Percentiles rank a stretch among this genome's conserved stretches.
These are phyloP conservation scores for Betula pendula DNA, from an alignment of 306 rosid genomes.

Conservation along the genomic window DNA sequence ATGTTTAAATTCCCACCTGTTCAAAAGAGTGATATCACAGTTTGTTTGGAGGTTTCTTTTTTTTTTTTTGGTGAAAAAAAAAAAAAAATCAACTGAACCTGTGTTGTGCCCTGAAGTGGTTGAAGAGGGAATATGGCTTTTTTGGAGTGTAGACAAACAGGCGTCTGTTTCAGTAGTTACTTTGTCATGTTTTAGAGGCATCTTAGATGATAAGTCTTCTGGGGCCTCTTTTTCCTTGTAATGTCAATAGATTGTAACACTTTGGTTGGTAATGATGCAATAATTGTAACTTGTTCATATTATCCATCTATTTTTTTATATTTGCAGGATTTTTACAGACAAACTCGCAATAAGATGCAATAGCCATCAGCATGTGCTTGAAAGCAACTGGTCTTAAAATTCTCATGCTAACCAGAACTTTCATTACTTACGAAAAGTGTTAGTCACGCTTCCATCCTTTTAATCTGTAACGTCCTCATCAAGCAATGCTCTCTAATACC, in stretches of 20 bases:
- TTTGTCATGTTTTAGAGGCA: slow-evolving; percentile 27
- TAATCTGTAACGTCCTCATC: no score
- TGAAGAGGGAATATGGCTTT: slow-evolving; percentile 30
- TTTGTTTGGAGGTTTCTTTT: slow-evolving; percentile 33
- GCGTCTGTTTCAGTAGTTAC: slow-evolving; percentile 41
- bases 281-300: slow-evolving; percentile 7
- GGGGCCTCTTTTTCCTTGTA: slow-evolving; percentile 25
- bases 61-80: no score
- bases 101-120: no score
- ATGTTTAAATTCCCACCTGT: slow-evolving; percentile 49
- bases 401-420: background rate
- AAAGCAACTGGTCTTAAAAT: background rate
- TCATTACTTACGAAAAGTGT: no score
- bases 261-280: slow-evolving; percentile 23
- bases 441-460: no score
- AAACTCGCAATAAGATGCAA: background rate
- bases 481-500: no score
- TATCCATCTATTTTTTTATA: background rate
- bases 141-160: slow-evolving; percentile 34
- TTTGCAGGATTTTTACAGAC: background rate
- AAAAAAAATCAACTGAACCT: no score
- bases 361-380: background rate
- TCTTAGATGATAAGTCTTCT: slow-evolving; percentile 14
- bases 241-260: slow-evolving; percentile 16
- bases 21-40: slow-evolving; percentile 38